Conservation (phyloP, 1,139 yeast genomes). For the Sugiyamaella japonica region DNA sequence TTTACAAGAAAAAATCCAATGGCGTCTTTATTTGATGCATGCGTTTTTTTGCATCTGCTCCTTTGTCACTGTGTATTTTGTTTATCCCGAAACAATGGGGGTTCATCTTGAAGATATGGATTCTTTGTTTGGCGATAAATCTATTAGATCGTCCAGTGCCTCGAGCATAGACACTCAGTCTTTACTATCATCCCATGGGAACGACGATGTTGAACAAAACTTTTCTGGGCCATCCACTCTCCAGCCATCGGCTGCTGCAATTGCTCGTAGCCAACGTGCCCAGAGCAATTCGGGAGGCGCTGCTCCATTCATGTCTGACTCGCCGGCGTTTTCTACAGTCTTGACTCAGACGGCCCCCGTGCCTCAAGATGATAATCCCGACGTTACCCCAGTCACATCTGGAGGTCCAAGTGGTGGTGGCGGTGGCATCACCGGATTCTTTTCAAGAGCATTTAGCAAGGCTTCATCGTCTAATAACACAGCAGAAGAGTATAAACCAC, state of each 20-base stretch:
- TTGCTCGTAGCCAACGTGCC: conserved; percentile 30
- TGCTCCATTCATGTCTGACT: conserved; percentile 18
- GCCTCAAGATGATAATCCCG: neutral
- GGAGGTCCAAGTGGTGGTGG: neutral
- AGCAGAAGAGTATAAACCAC: conserved; percentile 16
- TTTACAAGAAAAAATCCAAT: conserved; percentile 69
- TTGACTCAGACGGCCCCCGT: neutral
- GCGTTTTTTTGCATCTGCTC: conserved; percentile 75
- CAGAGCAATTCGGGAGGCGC: conserved; percentile 22
- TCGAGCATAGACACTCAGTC: conserved; percentile 31
- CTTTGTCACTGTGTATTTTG: conserved; percentile 61
- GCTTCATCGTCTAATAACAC: neutral
- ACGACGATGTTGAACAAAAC: conserved; percentile 22
- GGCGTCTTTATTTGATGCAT: conserved; percentile 82
- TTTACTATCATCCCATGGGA: conserved; percentile 24
- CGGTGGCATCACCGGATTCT: conserved; percentile 12
- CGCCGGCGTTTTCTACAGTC: conserved; percentile 20
- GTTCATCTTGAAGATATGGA: conserved; percentile 88
- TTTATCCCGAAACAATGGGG: conserved; percentile 90
- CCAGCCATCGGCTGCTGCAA: conserved; percentile 35
- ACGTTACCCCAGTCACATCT: conserved; percentile 1
- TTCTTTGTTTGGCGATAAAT: conserved; percentile 67
- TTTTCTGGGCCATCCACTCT: conserved; percentile 28
- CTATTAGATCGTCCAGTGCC: conserved; percentile 38
- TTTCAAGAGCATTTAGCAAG: conserved; percentile 10